Evolutionary conservation across 305 asterid species (phyloP), one percentile per base, ranked within the genome.

Genomic region (Caryopteris hybrid): DNA sequence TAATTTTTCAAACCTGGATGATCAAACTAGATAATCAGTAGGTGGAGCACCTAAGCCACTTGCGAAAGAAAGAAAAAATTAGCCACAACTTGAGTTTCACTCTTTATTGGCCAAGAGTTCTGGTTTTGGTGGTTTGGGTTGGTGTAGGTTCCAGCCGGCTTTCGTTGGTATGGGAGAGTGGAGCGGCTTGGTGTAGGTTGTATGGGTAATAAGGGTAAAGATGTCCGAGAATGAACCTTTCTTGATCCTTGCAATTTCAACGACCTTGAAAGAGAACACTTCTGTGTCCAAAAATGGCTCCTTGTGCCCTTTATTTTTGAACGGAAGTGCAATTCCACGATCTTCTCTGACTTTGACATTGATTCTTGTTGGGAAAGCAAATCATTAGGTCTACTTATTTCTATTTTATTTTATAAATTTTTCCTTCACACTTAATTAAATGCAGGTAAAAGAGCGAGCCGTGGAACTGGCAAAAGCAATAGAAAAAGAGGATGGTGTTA

Each of bases 361-460:
- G 50, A 43, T 13, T 43, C 50, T 43, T 43, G 50, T 43, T 42
- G 20, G 50, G 50, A 43, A 14, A 43, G 18, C 8, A 36, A 36
- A 9, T 8, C 10, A n/a, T 34, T 11, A 39, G 1, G 1, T 25
- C n/a, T n/a, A n/a, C n/a, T n/a, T n/a, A n/a, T n/a, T n/a, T n/a
- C n/a, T n/a, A n/a, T n/a, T n/a, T n/a, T n/a, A n/a, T n/a, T n/a
- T n/a, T n/a, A n/a, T n/a, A n/a, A n/a, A n/a, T n/a, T n/a, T n/a
- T n/a, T n/a, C n/a, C n/a, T n/a, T n/a, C 36, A 36, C 29, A 39
- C 29, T 68, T 31, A 11, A 23, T 9, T 9, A 3, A 23, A 38
- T 46, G 61, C 82, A 92, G 98, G 97, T 92, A 27, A 92, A 92
- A 77, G 76, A 81, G 59, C 76, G 78, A 16, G 94, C 97, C 0